Evolutionary conservation across 345 rosid species (phyloP), one percentile per base, ranked within the genome.

Genomic region (Populus alba): DNA sequence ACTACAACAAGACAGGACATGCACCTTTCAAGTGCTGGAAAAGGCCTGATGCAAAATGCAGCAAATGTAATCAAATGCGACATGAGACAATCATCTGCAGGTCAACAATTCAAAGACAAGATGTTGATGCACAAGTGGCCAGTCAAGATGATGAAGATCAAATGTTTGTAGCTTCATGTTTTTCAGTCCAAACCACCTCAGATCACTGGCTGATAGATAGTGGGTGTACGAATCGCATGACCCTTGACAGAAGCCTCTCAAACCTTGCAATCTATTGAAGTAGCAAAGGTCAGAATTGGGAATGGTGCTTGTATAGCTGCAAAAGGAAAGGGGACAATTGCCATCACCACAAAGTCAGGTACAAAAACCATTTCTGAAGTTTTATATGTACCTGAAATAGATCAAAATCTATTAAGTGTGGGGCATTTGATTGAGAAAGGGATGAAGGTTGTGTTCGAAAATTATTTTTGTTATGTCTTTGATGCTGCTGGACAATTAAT

Each of bases 351-450:
- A 0, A 8, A 18, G 3, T 61, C 66, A 61, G 3, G 66, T 61
- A 74, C 38, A 16, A 82, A 70, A n/a, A 7, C 59, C 0, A 75
- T 75, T 66, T 1, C 0, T 5, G 39, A 80, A 51, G 81, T 77
- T 4, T 10, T 77, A 0, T 83, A 45, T 77, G 75, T 83, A 2
- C 76, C 67, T 0, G 13, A 72, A 0, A 25, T 83, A 0, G 69
- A 76, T 15, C 63, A 83, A 4, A 80, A 83, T 4, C 15, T 80
- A 15, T 18, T 83, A 1, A 79, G 79, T 76, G 75, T 83, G 23
- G 72, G 80, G 0, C 67, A 79, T 1, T 7, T 79, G 2, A 2
- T 75, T 3, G 29, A 79, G 0, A 77, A 68, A 25, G 75, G 69
- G 0, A 80, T 22, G 6, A 59, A 18, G 0, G 61, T 83, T 0